Conservation (phyloP, 768 basidiomycete species). For the Mycena kentingensis region DNA sequence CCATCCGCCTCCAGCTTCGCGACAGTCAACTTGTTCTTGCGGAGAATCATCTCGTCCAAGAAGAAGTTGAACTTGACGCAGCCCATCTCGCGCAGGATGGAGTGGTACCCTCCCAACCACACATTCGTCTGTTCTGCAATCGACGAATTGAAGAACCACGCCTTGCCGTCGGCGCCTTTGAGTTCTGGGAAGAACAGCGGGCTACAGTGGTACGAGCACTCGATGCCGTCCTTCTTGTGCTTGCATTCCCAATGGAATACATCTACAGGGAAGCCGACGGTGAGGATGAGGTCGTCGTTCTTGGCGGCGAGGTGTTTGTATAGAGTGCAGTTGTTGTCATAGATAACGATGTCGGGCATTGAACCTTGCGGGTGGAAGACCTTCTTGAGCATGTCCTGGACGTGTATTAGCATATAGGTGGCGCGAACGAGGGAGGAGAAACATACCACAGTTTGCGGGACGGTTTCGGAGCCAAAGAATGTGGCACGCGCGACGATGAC, state of each 20-base stretch:
- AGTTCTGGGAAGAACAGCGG: background rate
- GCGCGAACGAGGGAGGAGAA: background rate
- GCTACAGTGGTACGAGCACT: background rate
- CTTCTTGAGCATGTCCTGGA: constrained; percentile 3
- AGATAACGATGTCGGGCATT: constrained; percentile 23
- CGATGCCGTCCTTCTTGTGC: constrained; percentile 4
- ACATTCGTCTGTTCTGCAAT: background rate
- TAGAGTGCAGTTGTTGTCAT: constrained; percentile 26
- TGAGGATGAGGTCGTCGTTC: background rate
- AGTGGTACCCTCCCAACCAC: too few species aligned
- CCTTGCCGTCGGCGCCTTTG: background rate
- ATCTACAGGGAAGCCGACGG: constrained; percentile 8
- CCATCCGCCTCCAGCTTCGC: background rate
- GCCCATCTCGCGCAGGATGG: too few species aligned
- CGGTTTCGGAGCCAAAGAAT: background rate
- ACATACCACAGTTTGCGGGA: background rate
- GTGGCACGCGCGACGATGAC: background rate
- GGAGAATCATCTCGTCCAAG: background rate
- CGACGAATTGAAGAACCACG: background rate
- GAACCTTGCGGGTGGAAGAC: background rate
- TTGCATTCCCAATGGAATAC: constrained; percentile 9
- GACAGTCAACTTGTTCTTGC: too few species aligned
- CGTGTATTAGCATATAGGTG: background rate
- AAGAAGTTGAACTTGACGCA: background rate
- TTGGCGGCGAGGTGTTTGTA: constrained; percentile 6